Conservation (phyloP, 2,329 filamentous ascomycete genomes). For the Aspergillus costaricaensis region DNA sequence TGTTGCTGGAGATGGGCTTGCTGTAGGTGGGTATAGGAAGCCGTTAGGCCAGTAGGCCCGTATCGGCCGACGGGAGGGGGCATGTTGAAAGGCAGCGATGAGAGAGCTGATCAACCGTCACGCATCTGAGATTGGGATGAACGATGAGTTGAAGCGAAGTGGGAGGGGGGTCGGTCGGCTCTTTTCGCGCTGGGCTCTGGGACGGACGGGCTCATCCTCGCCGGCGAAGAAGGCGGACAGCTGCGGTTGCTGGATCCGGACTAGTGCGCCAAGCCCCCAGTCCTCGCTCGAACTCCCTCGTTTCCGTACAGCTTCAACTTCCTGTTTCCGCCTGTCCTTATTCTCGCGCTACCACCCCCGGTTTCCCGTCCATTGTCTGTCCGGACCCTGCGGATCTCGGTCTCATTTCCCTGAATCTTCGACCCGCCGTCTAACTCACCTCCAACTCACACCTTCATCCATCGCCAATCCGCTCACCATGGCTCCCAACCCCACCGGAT, state of each 20-base stretch:
- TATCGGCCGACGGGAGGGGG: conserved; percentile 62
- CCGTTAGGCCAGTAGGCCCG: conserved; percentile 59
- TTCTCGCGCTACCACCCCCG: conserved; percentile 1
- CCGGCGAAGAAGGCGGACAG: conserved; percentile 31
- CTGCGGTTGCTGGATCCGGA: conserved; percentile 28
- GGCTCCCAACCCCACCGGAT: conserved; percentile 78
- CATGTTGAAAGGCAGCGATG: conserved; percentile 45
- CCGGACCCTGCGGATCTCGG: conserved; percentile 17
- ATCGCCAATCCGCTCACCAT: conserved; percentile 43
- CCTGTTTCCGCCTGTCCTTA: conserved; percentile 11
- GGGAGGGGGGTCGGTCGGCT: conserved; percentile 9
- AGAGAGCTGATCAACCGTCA: conserved; percentile 13
- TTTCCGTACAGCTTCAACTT: conserved; percentile 26
- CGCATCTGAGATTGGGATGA: conserved; percentile 21
- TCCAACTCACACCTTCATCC: conserved; percentile 10
- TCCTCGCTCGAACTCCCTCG: conserved; percentile 13
- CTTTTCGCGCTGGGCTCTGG: conserved; percentile 26
- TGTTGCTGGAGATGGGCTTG: conserved; percentile 50
- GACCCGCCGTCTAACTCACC: conserved; percentile 12
- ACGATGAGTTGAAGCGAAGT: conserved; percentile 14
- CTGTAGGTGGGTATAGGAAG: conserved; percentile 61
- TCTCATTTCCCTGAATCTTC: conserved; percentile 7
- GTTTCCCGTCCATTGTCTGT: conserved; percentile 16
- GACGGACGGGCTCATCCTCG: not conserved
- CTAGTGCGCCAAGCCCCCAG: conserved; percentile 36